Percentiles rank a stretch among this genome's conserved stretches.
These are phyloP conservation scores for Jamesozyma lodderae DNA, from an alignment of 805 yeast genomes.

Conservation along the genomic window DNA sequence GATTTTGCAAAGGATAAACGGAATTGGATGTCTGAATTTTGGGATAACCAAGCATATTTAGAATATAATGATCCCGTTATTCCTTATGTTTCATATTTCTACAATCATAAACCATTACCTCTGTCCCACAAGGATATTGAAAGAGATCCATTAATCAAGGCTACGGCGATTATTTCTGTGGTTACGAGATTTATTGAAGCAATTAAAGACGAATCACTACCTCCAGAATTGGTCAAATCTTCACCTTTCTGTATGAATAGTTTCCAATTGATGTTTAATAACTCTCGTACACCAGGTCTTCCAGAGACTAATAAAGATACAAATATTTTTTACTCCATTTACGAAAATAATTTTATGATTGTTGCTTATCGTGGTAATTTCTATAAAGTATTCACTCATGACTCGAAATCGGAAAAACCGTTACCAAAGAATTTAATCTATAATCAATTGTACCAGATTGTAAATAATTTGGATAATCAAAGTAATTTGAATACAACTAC, in stretches of 20 bases:
- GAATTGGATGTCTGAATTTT: conserved; percentile 85
- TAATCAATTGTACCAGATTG: conserved; percentile 51
- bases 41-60: conserved; percentile 92
- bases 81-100: conserved; percentile 89
- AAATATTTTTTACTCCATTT: conserved; percentile 41
- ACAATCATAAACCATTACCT: conserved; percentile 61
- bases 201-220: conserved; percentile 63
- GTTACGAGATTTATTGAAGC: conserved; percentile 58
- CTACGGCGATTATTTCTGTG: conserved; percentile 63
- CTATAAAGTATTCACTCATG: conserved; percentile 65
- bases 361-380: conserved; percentile 71
- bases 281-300: conserved; percentile 61
- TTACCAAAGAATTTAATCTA: conserved; percentile 42
- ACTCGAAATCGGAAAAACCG: conserved; percentile 24
- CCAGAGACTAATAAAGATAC: conserved; percentile 45
- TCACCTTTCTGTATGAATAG: conserved; percentile 93
- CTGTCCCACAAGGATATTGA: conserved; percentile 38
- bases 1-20: conserved; percentile 48
- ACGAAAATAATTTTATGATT: conserved; percentile 54
- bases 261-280: conserved; percentile 84
- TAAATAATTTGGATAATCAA: conserved; percentile 18
- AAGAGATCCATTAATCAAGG: conserved; percentile 57
- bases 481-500: conserved; percentile 7
- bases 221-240: conserved; percentile 68
- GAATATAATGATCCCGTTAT: conserved; percentile 89